A percentile compares a stretch with the other conserved stretches of the same genome.
Evolutionary conservation across 2,329 filamentous ascomycete genomes (phyloP).

Genomic region (Monilinia laxa): DNA sequence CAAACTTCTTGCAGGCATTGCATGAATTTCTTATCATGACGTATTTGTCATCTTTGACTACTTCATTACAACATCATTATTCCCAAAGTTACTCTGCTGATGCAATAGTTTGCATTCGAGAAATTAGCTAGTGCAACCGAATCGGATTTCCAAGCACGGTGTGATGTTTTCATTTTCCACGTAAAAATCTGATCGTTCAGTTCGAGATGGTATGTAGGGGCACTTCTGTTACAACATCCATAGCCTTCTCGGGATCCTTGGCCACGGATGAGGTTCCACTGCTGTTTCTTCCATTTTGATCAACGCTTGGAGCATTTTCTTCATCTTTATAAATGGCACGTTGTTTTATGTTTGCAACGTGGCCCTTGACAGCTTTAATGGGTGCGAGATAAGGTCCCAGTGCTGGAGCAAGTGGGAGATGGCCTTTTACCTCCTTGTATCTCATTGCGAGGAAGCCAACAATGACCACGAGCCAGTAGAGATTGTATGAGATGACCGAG

Average conservation of each 20-base stretch:
- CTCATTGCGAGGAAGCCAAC: constrained; percentile 62
- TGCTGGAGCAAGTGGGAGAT: constrained; percentile 42
- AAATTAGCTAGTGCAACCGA: background rate
- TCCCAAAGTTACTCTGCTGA: background rate
- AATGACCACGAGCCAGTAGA: constrained; percentile 80
- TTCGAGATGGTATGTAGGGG: constrained; percentile 24
- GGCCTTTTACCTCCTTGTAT: constrained; percentile 61
- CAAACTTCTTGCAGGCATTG: background rate
- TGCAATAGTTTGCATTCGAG: background rate
- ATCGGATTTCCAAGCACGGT: background rate
- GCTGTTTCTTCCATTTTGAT: background rate
- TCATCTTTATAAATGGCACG: constrained; percentile 13
- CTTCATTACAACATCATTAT: background rate
- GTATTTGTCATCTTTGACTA: background rate
- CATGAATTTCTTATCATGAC: background rate
- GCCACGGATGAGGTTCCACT: constrained; percentile 10
- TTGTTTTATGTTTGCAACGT: constrained; percentile 18
- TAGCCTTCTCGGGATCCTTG: constrained; percentile 21
- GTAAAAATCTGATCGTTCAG: background rate
- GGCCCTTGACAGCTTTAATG: background rate
- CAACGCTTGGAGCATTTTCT: background rate
- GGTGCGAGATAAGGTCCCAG: constrained; percentile 15
- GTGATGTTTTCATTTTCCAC: background rate
- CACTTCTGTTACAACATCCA: constrained; percentile 20
- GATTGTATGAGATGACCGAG: constrained; percentile 81